Base-by-base conservation (phyloP, 129 eudicot genomes). In the Cynara cardunculus region DNA sequence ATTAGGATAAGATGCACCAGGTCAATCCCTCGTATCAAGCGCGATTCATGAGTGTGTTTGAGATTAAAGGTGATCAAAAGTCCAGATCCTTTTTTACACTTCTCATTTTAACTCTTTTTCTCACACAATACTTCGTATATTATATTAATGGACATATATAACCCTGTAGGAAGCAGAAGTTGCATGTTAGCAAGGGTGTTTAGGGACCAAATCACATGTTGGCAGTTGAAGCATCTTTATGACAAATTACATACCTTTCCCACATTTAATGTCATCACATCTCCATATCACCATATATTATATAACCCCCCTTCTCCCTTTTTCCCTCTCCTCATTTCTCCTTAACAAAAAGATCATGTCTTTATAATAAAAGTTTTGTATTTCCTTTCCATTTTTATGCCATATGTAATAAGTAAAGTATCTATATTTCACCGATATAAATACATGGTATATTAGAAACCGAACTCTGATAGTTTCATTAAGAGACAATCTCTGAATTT, bases 201-300 rank as follows among this genome's bases (percentile, higher is more conserved):
- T 82, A 73, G 69, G 77, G 61, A 34, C 81, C 71, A 76, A 76
- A 76, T 69, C 67, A 76, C 78, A 69, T 76, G 85, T 26, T 69
- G 66, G 77, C 49, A 53, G 81, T 70, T 82, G 81, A 35, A 76
- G 65, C 66, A 76, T 76, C 81, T 76, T 76, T 69, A 56, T 82
- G 77, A 76, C 35, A 69, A 69, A 69, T 75, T 81, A 21, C 71
- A 35, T 59, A 32, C 68, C 68, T 61, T n/a, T 61, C 68, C 68
- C 25, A 64, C 46, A 35, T 71, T 71, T 71, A 81, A 74, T 4
- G 75, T 22, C 70, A 81, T 65, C 75, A 67, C 59, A 65, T 69
- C 73, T 13, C 21, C 25, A 53, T 46, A 16, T 34, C 9, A 7
- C 39, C 53, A 41, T 39, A 35, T 37, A 37, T 28, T 7, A 16